Percentiles rank a stretch among this genome's conserved stretches.
Evolutionary conservation across 305 asterid species (phyloP).

Genomic region (Fraxinus latifolia): DNA sequence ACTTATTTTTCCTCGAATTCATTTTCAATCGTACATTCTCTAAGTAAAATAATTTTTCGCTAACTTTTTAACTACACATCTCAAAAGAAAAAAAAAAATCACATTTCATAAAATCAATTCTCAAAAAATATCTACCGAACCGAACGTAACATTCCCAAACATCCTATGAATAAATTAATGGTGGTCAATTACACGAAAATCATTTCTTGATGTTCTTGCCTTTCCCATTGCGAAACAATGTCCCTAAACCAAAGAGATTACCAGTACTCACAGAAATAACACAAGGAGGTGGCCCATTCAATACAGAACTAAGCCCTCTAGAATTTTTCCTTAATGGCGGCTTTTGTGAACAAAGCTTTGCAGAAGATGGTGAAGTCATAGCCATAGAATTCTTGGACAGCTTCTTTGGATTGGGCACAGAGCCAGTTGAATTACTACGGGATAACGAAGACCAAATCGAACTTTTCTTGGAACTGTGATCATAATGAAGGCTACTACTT

Average conservation of each 20-base stretch:
- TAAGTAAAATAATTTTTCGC: not conserved
- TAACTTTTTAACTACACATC: not conserved
- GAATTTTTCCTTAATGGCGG: slow-evolving; percentile 36
- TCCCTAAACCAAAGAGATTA: slow-evolving; percentile 44
- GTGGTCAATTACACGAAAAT: not conserved
- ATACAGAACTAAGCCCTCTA: slow-evolving; percentile 31
- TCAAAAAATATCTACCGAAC: not conserved
- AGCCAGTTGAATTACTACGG: slow-evolving; percentile 44
- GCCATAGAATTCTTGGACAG: not conserved
- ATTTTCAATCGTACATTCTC: not conserved
- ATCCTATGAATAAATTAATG: not conserved
- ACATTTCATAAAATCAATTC: not conserved
- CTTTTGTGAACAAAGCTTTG: slow-evolving; percentile 31
- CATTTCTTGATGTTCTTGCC: slow-evolving; percentile 33
- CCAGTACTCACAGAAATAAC: slow-evolving; percentile 35
- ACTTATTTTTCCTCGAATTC: not conserved
- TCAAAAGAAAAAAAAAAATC: too few species aligned
- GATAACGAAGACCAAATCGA: slow-evolving; percentile 43
- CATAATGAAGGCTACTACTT: slow-evolving; percentile 41
- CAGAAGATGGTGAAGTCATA: not conserved
- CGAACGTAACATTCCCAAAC: not conserved
- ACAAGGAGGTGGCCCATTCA: slow-evolving; percentile 38
- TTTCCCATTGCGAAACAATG: slow-evolving; percentile 38
- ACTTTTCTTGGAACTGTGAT: slow-evolving; percentile 28
- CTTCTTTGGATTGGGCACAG: slow-evolving; percentile 25